These are phyloP conservation scores for Fusarium foetens DNA, from an alignment of 2,329 filamentous ascomycete genomes.

Conservation along the genomic window DNA sequence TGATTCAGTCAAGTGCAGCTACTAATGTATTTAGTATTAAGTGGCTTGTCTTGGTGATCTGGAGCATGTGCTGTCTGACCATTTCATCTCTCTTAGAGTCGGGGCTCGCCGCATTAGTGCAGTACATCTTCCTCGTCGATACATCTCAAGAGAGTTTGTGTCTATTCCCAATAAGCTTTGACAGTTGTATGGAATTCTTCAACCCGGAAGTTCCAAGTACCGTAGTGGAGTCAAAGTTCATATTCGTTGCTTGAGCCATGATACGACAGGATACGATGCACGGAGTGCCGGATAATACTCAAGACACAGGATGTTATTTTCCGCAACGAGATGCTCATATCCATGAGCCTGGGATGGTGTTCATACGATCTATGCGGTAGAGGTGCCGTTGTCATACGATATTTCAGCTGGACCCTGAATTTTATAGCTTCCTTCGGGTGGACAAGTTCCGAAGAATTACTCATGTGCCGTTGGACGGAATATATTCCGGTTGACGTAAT, in stretches of 20 bases:
- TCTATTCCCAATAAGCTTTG: background rate
- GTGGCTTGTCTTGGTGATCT: conserved; percentile 6
- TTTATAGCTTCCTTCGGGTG: background rate
- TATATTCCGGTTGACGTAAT: background rate
- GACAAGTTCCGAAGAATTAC: background rate
- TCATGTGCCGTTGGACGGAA: background rate
- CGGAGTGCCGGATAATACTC: background rate
- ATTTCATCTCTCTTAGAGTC: conserved; percentile 15
- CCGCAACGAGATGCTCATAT: background rate
- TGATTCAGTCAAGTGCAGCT: conserved; percentile 8
- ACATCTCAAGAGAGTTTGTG: no score
- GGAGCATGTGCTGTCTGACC: conserved; percentile 19
- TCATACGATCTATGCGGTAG: background rate
- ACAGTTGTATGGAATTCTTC: background rate
- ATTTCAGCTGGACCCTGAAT: background rate
- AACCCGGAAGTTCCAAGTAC: conserved; percentile 4
- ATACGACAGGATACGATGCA: background rate
- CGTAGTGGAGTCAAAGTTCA: background rate
- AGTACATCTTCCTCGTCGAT: background rate
- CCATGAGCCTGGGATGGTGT: background rate
- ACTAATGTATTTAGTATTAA: background rate
- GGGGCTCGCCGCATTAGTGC: conserved; percentile 13
- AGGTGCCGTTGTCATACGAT: conserved; percentile 12
- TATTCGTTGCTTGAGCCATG: background rate
- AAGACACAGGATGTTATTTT: background rate